Conservation (phyloP, 164 flowering plant genomes). For the Santalum album region DNA sequence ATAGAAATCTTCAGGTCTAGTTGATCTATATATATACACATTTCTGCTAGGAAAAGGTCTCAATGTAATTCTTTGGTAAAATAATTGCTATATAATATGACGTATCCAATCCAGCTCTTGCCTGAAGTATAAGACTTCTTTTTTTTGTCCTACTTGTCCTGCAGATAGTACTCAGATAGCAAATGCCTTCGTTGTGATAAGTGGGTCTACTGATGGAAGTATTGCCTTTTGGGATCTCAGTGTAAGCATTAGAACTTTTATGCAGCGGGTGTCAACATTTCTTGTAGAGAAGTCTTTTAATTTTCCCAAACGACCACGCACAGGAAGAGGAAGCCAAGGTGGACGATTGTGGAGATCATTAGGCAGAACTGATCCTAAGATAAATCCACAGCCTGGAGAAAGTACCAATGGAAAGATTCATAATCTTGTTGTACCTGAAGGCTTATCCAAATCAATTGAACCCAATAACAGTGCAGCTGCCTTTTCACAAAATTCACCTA, state of each 20-base stretch:
- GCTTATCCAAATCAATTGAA: conserved; percentile 8
- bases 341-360: conserved; percentile 79
- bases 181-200: conserved; percentile 42
- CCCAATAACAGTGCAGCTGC: conserved; percentile 4
- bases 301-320: conserved; percentile 75
- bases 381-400: conserved; percentile 15
- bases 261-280: conserved; percentile 36
- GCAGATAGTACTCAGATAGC: conserved; percentile 30
- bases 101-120: background rate
- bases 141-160: conserved; percentile 3
- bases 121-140: background rate
- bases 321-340: conserved; percentile 99
- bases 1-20: too few relatives aligned
- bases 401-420: conserved; percentile 5
- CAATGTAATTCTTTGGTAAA: too few relatives aligned
- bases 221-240: conserved; percentile 93
- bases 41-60: too few relatives aligned
- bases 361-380: conserved; percentile 21
- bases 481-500: conserved; percentile 8
- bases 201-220: conserved; percentile 98
- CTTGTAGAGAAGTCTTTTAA: conserved; percentile 46
- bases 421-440: conserved; percentile 7
- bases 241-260: conserved; percentile 51
- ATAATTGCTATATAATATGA: too few relatives aligned
- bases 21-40: too few relatives aligned